Percentiles rank a stretch among this genome's conserved stretches.
These are phyloP conservation scores for Cymbidium sinense DNA, from an alignment of 106 monocot species.

Conservation along the genomic window DNA sequence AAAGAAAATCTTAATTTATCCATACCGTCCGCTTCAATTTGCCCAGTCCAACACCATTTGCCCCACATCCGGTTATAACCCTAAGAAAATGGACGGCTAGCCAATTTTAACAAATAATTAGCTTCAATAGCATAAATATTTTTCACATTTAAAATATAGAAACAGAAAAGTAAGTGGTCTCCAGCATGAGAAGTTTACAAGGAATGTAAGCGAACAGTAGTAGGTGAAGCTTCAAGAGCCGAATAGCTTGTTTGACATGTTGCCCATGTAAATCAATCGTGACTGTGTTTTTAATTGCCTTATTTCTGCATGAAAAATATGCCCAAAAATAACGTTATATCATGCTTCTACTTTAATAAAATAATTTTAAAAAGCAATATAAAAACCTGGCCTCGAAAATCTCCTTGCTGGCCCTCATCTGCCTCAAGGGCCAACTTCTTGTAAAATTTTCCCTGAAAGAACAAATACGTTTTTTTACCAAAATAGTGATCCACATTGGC, in stretches of 20 bases:
- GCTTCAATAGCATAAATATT: not conserved
- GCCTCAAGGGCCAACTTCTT: conserved; percentile 57
- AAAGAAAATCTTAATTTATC: not conserved
- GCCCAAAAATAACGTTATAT: not conserved
- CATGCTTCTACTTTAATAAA: not conserved
- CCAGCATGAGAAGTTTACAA: conserved; percentile 38
- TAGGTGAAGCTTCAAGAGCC: conserved; percentile 78
- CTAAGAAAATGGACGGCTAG: conserved; percentile 72
- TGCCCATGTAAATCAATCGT: conserved; percentile 96
- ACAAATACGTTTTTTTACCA: not conserved
- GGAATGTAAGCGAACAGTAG: conserved; percentile 66
- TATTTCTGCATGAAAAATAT: conserved; percentile 58
- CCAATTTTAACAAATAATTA: conserved; percentile 14
- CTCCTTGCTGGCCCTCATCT: conserved; percentile 75
- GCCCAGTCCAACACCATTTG: conserved; percentile 56
- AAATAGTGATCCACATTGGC: not conserved
- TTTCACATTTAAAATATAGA: not conserved
- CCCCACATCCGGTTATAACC: conserved; percentile 92
- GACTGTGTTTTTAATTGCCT: conserved; percentile 53
- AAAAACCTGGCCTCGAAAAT: conserved; percentile 80
- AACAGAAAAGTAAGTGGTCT: not conserved
- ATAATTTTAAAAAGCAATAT: not conserved
- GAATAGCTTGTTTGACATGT: conserved; percentile 81
- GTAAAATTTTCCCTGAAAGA: conserved; percentile 48
- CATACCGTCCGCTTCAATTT: conserved; percentile 75